A percentile compares a stretch with the other conserved stretches of the same genome.
phyloP scores from a whole-genome alignment of 1,139 yeast species.

The Yamadazyma dushanensis region DNA sequence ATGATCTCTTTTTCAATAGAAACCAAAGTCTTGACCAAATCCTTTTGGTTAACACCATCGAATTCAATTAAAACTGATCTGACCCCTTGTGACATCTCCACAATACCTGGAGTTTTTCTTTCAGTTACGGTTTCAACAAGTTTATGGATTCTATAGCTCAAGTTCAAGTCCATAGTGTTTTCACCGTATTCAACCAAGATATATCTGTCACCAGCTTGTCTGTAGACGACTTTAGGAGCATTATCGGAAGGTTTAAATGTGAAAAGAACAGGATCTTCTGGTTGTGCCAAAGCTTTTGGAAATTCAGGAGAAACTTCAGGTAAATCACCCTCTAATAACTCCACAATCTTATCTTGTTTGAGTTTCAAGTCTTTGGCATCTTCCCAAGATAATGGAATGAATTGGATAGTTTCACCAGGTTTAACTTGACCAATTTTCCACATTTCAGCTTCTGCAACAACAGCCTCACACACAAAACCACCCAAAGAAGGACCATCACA shows the following conservation, averaged over 20 bases:
- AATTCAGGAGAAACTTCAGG: slow-evolving; percentile 28
- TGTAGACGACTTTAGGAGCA: slow-evolving; percentile 75
- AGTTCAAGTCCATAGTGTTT: slow-evolving; percentile 77
- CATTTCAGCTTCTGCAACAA: slow-evolving; percentile 92
- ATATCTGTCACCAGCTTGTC: slow-evolving; percentile 97
- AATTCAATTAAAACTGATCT: slow-evolving; percentile 89
- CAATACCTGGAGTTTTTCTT: slow-evolving; percentile 71
- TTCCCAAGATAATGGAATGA: slow-evolving; percentile 72
- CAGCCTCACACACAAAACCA: slow-evolving; percentile 96
- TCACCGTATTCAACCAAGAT: slow-evolving; percentile 91
- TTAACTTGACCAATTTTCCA: slow-evolving; percentile 98
- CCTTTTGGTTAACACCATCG: slow-evolving; percentile 60
- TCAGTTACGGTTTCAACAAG: slow-evolving; percentile 70
- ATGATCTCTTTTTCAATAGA: slow-evolving; percentile 75
- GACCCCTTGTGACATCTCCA: slow-evolving; percentile 97
- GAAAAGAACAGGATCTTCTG: slow-evolving; percentile 64
- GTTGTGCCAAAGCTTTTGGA: slow-evolving; percentile 22
- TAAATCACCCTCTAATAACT: slow-evolving; percentile 39
- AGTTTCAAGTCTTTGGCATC: slow-evolving; percentile 65
- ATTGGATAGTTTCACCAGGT: slow-evolving; percentile 85
- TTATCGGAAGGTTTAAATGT: slow-evolving; percentile 45
- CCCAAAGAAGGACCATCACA: slow-evolving; percentile 98
- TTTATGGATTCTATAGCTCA: slow-evolving; percentile 81
- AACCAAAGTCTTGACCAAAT: slow-evolving; percentile 61
- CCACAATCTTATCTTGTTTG: slow-evolving; percentile 57